Evolutionary conservation across 305 asterid genomes (phyloP).

Genomic region (Rubia peregrina): DNA sequence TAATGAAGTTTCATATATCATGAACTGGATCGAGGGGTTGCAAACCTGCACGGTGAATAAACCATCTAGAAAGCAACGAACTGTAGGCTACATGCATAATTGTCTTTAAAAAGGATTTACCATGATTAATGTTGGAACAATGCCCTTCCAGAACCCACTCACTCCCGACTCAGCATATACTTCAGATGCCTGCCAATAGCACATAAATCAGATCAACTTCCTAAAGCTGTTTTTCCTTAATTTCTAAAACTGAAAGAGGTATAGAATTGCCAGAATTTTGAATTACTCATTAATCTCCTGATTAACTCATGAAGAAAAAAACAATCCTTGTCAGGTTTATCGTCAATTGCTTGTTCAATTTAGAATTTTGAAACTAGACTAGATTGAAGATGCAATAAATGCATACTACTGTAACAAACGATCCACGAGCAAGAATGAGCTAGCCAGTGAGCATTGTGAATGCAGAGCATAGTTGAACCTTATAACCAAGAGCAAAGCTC

Average conservation of each 20-base stretch:
- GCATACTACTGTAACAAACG: not conserved
- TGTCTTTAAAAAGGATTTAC: conserved; percentile 28
- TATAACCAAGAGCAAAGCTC: no score
- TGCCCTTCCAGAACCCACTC: conserved; percentile 89
- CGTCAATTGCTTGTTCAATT: not conserved
- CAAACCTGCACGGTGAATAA: conserved; percentile 54
- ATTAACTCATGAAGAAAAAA: not conserved
- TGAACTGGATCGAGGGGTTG: conserved; percentile 93
- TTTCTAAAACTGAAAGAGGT: not conserved
- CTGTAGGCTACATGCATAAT: not conserved
- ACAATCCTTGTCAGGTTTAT: not conserved
- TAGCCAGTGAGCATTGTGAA: not conserved
- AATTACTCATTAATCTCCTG: not conserved
- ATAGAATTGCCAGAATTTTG: not conserved
- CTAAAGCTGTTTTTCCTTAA: not conserved
- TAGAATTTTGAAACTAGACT: not conserved
- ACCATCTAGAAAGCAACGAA: conserved; percentile 19
- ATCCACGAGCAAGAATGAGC: not conserved
- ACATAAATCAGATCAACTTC: not conserved
- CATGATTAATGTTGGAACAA: conserved; percentile 82
- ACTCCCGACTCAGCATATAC: conserved; percentile 79
- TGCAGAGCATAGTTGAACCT: not conserved
- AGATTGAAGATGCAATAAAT: not conserved
- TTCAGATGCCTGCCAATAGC: conserved; percentile 66
- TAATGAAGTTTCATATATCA: conserved; percentile 79